Percentiles rank a stretch among this genome's conserved stretches.
These are phyloP conservation scores for Prunus campanulata DNA, from an alignment of 306 rosid genomes.

Conservation along the genomic window DNA sequence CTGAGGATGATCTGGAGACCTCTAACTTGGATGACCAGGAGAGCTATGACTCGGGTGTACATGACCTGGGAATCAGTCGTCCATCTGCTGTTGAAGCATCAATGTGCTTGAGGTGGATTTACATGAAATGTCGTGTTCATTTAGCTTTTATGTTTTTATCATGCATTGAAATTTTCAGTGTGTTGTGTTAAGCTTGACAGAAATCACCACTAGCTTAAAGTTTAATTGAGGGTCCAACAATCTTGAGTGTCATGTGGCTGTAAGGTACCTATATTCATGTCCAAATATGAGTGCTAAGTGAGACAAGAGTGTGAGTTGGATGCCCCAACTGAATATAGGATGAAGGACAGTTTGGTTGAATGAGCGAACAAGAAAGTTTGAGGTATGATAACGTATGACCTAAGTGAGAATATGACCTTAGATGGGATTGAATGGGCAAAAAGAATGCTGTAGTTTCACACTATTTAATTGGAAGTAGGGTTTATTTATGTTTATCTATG, in stretches of 20 bases:
- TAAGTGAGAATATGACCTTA: neutral
- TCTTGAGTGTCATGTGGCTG: neutral
- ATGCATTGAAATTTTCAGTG: neutral
- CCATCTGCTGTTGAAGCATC: constrained; percentile 35
- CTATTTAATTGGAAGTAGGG: neutral
- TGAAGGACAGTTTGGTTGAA: neutral
- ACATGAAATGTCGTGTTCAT: constrained; percentile 6
- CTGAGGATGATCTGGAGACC: constrained; percentile 43
- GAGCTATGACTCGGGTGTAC: constrained; percentile 43
- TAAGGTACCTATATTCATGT: neutral
- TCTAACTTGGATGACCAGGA: constrained; percentile 23
- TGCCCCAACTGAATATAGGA: neutral
- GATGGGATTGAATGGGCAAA: neutral
- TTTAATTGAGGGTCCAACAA: neutral
- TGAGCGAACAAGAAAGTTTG: neutral
- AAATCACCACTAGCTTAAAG: neutral
- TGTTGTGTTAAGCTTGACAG: neutral
- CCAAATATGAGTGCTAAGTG: neutral
- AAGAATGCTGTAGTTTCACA: neutral
- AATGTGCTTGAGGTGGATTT: constrained; percentile 49
- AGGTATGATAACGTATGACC: neutral
- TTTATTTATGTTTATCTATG: neutral
- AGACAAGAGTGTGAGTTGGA: neutral
- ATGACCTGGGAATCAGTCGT: constrained; percentile 25
- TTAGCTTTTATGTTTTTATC: neutral